These are phyloP conservation scores for Hyaloscypha variabilis DNA, from an alignment of 495 filamentous ascomycete genomes.

Conservation along the genomic window DNA sequence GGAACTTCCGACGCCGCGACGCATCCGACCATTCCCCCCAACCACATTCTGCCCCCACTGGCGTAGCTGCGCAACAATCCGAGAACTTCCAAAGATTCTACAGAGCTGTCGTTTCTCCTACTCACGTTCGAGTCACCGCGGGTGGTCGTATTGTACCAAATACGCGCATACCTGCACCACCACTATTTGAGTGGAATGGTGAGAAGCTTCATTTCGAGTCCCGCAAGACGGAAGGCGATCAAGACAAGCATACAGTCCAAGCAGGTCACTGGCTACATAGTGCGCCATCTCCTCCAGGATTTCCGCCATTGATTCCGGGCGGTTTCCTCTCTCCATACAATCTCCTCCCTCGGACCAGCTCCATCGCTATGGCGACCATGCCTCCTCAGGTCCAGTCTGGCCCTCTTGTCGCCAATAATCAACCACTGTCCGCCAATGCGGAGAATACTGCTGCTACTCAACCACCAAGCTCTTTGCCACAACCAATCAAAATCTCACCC, in stretches of 20 bases:
- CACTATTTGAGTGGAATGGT: conserved; percentile 30
- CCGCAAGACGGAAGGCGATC: conserved; percentile 3
- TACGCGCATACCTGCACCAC: conserved; percentile 40
- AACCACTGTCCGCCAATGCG: conserved; percentile 22
- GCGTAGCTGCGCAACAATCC: conserved; percentile 44
- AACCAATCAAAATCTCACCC: conserved; percentile 42
- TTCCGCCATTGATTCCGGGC: conserved; percentile 9
- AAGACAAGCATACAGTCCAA: background rate
- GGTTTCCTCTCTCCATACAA: conserved; percentile 15
- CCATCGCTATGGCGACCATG: conserved; percentile 22
- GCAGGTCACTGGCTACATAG: conserved; percentile 11
- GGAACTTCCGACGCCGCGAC: conserved; percentile 30
- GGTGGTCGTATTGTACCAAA: conserved; percentile 59
- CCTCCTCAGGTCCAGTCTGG: conserved; percentile 30
- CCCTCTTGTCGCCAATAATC: conserved; percentile 6
- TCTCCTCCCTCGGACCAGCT: conserved; percentile 2
- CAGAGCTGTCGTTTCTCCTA: conserved; percentile 56
- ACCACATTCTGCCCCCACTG: conserved; percentile 49
- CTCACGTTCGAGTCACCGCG: conserved; percentile 58
- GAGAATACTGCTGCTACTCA: conserved; percentile 34
- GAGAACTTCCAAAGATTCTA: conserved; percentile 60
- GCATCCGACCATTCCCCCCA: conserved; percentile 33
- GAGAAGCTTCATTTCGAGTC: conserved; percentile 29
- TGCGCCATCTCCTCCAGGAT: conserved; percentile 8
- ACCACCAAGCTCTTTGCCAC: conserved; percentile 27